Base-by-base conservation (phyloP, 257 asterid genomes). In the Fraxinus anomala region DNA sequence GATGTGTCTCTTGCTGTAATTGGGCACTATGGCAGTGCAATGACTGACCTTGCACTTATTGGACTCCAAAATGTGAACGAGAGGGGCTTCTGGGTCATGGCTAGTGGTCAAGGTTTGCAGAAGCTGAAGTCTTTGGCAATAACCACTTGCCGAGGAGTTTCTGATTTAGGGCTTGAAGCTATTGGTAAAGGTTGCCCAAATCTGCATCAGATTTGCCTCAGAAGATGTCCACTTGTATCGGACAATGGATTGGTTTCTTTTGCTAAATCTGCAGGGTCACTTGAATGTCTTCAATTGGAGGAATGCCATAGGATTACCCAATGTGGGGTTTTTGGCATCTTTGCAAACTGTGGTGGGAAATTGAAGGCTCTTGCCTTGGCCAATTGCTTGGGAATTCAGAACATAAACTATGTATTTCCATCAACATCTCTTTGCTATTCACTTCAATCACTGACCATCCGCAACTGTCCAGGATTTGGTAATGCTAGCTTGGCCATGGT, bases 61-160 rank as follows among this genome's bases (percentile, higher is more conserved):
- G 86, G 86, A 74, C 96, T 96, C 73, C 90, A 75, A 78, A 91
- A 84, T 79, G 96, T 91, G 84, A 88, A 87, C 2, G 99, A 96
- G 82, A 91, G 90, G 82, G 99, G 99, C 61, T 93, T 96, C 77
- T 96, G 99, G 99, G 97, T 93, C 68, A 92, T 96, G 98, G 98
- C 97, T 3, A 89, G 85, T 78, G 92, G 97, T 79, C 94, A 81
- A 86, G 96, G 97, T 49, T 73, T 96, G 82, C 87, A 79, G 68
- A 89, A 93, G 83, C 88, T 96, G 88, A 91, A 87, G 85, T 85
- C 92, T 21, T 78, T 96, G 21, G 69, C 84, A 3, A 61, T 93
- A 44, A 75, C 89, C 44, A 90, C 97, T 75, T 96, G 99, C 87
- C 85, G 59, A 40, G 97, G 98, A 61, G 85, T 91, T 72, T 86